These are phyloP conservation scores for Heliosperma pusillum DNA, from an alignment of 148 eudicot species.

Conservation along the genomic window DNA sequence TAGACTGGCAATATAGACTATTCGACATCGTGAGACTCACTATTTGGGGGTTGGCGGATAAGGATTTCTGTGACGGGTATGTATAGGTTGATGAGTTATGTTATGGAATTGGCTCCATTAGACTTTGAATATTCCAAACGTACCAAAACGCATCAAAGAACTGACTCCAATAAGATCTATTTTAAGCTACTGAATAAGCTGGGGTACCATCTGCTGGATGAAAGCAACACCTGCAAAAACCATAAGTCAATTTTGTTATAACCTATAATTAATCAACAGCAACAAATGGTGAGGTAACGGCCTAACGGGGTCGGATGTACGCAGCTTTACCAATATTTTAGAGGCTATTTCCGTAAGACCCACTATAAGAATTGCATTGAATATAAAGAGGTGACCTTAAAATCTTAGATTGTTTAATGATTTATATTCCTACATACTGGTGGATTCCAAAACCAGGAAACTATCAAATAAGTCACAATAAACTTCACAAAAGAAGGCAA, in stretches of 20 bases:
- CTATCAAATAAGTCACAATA: background rate
- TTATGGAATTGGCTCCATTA: background rate
- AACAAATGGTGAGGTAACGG: background rate
- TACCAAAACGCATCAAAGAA: background rate
- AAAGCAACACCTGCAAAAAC: constrained; percentile 15
- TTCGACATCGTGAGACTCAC: constrained; percentile 35
- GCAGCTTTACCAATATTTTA: background rate
- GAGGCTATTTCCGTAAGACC: background rate
- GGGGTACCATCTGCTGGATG: background rate
- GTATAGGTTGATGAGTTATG: background rate
- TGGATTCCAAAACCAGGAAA: background rate
- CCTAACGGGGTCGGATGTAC: background rate
- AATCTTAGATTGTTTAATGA: background rate
- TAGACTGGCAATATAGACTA: constrained; percentile 38
- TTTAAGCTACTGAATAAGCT: background rate
- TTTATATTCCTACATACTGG: background rate
- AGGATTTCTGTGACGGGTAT: background rate
- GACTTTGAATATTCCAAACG: background rate
- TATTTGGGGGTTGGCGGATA: background rate
- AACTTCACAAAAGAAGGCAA: background rate
- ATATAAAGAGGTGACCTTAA: background rate
- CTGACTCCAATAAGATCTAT: background rate
- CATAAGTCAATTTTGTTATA: background rate
- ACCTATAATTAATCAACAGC: background rate
- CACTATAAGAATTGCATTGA: no score